A percentile compares a stretch with the other conserved stretches of the same genome.
Evolutionary conservation across 2,329 filamentous ascomycete species (phyloP).

Genomic region (Fusarium sp.): DNA sequence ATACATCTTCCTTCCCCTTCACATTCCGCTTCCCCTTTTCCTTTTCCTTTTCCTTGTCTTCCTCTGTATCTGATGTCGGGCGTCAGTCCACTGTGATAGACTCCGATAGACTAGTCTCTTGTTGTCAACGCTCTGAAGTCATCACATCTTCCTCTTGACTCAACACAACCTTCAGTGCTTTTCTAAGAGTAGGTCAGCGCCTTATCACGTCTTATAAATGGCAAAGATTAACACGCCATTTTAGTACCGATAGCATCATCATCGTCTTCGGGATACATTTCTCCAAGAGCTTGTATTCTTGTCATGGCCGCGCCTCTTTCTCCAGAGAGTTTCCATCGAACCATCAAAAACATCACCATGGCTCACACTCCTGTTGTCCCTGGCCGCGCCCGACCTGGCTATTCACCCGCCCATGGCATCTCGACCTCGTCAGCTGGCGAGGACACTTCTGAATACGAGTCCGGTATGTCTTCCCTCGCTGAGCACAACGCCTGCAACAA

Average conservation of each 20-base stretch:
- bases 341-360: constrained; percentile 13
- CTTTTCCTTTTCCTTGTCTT: background rate
- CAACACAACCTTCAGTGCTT: background rate
- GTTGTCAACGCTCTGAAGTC: background rate
- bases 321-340: constrained; percentile 20
- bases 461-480: background rate
- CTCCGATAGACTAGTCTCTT: background rate
- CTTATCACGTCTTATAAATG: background rate
- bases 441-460: background rate
- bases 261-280: background rate
- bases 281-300: background rate
- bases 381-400: background rate
- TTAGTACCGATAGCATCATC: background rate
- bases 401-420: background rate
- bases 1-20: background rate
- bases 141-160: background rate
- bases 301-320: constrained; percentile 20
- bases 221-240: background rate
- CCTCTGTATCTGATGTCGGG: background rate
- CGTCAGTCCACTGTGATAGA: background rate
- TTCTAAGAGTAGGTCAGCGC: background rate
- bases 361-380: background rate
- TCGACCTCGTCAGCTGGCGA: constrained; percentile 12
- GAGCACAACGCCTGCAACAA: constrained; percentile 3
- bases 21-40: background rate